Base-by-base conservation (phyloP, 441 rosid species). In the Erodium trifolium region DNA sequence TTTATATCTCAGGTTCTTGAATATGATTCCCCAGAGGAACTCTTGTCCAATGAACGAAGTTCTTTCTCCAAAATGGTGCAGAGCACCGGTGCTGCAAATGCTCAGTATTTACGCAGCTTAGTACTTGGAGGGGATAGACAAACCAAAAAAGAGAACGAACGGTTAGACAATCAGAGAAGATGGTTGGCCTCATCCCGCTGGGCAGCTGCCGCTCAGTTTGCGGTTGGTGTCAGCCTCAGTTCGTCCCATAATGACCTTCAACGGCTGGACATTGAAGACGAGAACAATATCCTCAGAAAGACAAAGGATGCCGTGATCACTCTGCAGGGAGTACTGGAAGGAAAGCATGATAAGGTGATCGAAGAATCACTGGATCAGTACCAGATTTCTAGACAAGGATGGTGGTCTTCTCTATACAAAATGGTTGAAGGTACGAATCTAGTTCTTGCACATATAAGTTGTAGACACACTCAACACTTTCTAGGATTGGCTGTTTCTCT, bases 381-480 rank as follows among this genome's bases (percentile, higher is more conserved):
- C 51, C 79, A 88, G 70, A 82, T 90, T 67, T 72, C 97, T 18
- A 79, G 78, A 69, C 97, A 92, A 59, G 82, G 96, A 68, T 90
- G 98, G 99, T 91, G 99, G 97, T 93, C 99, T 5, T 75, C 98
- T 63, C 88, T 92, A 68, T 88, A 90, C 86, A 87, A 73, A 82
- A 83, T 94, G 90, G 79, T 94, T 55, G 94, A 94, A 88, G 99
- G 99, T 94, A 83, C 0, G 45, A 39, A 8, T 37, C 41, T 37
- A 37, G 41, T 7, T 7, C 68, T 11, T 23, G 5, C 67, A 0
- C 29, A 64, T n/a, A 37, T 37, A 37, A 23, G 27, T 23, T 23
- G 27, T 23, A 23, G 27, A 23, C 27, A 23, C 27, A 23, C 27
- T 23, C 27, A 0, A 2, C 45, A 39, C 45, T 39, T 39, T 3